phyloP scores from a whole-genome alignment of 1,284 basidiomycete species.

The Mycocalia duriaeana region DNA sequence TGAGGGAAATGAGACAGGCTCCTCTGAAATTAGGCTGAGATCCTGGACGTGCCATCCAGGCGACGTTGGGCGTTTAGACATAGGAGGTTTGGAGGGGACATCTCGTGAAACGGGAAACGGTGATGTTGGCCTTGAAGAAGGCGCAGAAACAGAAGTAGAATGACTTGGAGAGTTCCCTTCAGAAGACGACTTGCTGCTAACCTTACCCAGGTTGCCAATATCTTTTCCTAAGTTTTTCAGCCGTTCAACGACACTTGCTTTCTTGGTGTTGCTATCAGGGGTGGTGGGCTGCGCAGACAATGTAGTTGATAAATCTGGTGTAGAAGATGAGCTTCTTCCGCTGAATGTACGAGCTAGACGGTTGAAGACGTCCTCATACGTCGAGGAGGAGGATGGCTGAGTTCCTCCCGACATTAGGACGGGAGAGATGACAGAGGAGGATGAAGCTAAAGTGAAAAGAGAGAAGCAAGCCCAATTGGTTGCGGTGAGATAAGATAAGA shows the following conservation, averaged over 20 bases:
- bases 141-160: slow-evolving; percentile 5
- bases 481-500: too few relatives aligned
- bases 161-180: slow-evolving; percentile 19
- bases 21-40: not conserved
- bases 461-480: too few relatives aligned
- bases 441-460: too few relatives aligned
- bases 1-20: not conserved
- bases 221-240: slow-evolving; percentile 4
- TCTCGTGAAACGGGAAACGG: not conserved
- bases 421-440: too few relatives aligned
- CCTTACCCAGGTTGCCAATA: slow-evolving; percentile 2
- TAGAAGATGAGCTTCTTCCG: too few relatives aligned
- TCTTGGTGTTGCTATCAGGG: not conserved
- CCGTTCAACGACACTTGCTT: slow-evolving; percentile 1
- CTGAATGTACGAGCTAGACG: too few relatives aligned
- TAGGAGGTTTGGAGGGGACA: not conserved
- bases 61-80: not conserved
- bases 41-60: not conserved
- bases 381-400: too few relatives aligned
- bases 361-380: too few relatives aligned
- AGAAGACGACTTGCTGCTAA: slow-evolving; percentile 13
- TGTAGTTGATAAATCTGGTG: too few relatives aligned
- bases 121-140: not conserved
- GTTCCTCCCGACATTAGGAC: too few relatives aligned
- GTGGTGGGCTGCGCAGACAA: too few relatives aligned